A percentile compares a stretch with the other conserved stretches of the same genome.
These are phyloP conservation scores for Aurifilum marmelostoma DNA, from an alignment of 2,329 filamentous ascomycete species.

Conservation along the genomic window DNA sequence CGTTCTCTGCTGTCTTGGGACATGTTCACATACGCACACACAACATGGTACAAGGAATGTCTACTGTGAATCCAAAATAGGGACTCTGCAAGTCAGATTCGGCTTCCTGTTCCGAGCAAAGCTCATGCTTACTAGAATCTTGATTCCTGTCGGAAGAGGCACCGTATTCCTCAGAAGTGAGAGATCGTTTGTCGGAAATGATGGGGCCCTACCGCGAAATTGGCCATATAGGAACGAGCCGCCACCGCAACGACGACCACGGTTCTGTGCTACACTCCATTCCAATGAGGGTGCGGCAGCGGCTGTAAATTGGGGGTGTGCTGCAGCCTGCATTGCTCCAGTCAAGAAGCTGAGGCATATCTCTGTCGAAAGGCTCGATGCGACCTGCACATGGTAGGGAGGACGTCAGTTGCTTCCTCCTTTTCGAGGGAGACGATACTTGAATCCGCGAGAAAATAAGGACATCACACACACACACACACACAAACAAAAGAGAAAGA, in stretches of 20 bases:
- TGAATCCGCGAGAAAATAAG: too few species aligned
- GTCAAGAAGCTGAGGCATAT: slow-evolving; percentile 16
- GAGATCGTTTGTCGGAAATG: slow-evolving; percentile 29
- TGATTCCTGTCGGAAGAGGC: background rate
- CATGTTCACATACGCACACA: background rate
- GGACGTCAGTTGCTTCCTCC: background rate
- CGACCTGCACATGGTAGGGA: background rate
- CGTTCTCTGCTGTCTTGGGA: background rate
- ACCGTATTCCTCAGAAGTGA: slow-evolving; percentile 22
- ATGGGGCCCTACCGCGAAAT: background rate
- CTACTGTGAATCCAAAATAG: too few species aligned
- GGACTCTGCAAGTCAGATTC: background rate
- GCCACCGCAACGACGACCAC: background rate
- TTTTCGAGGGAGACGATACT: background rate
- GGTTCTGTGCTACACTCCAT: slow-evolving; percentile 17
- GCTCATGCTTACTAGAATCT: background rate
- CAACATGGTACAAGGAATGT: background rate
- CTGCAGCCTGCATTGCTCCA: slow-evolving; percentile 9
- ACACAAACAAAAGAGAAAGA: too few species aligned
- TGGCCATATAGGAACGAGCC: slow-evolving; percentile 8
- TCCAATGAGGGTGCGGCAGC: background rate
- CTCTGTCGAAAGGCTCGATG: slow-evolving; percentile 12
- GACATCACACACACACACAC: too few species aligned
- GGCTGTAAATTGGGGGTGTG: slow-evolving; percentile 6
- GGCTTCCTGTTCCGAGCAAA: background rate